These are phyloP conservation scores for Tetrahymena borealis DNA, from an alignment of 73 alveolate genomes.

Conservation along the genomic window DNA sequence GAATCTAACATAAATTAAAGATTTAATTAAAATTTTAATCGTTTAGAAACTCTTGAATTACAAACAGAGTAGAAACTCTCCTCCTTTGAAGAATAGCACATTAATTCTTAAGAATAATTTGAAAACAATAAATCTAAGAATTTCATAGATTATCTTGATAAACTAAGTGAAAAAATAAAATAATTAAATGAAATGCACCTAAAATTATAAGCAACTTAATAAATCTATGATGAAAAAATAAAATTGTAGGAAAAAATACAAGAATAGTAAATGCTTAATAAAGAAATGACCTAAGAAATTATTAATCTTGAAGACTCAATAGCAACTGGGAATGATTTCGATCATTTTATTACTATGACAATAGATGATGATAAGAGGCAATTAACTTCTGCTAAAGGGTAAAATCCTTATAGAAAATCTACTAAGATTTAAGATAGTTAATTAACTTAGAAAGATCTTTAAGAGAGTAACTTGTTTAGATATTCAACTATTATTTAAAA, in stretches of 20 bases:
- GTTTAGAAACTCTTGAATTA: no score
- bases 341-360: not conserved
- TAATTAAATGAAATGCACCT: not conserved
- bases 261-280: no score
- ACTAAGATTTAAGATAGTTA: not conserved
- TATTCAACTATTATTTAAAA: not conserved
- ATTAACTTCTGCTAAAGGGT: not conserved
- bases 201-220: not conserved
- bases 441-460: not conserved
- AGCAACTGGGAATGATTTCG: not conserved
- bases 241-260: not conserved
- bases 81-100: not conserved
- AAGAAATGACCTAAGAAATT: not conserved
- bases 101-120: not conserved
- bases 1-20: not conserved
- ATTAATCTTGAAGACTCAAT: not conserved
- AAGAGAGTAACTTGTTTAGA: not conserved
- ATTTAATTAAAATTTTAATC: not conserved
- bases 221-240: not conserved
- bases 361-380: not conserved
- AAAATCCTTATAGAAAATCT: not conserved
- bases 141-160: not conserved
- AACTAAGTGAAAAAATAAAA: not conserved
- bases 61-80: no score
- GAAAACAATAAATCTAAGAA: not conserved